Evolutionary conservation across 2,329 filamentous ascomycete genomes (phyloP).

Genomic region (Ilyonectria destructans): DNA sequence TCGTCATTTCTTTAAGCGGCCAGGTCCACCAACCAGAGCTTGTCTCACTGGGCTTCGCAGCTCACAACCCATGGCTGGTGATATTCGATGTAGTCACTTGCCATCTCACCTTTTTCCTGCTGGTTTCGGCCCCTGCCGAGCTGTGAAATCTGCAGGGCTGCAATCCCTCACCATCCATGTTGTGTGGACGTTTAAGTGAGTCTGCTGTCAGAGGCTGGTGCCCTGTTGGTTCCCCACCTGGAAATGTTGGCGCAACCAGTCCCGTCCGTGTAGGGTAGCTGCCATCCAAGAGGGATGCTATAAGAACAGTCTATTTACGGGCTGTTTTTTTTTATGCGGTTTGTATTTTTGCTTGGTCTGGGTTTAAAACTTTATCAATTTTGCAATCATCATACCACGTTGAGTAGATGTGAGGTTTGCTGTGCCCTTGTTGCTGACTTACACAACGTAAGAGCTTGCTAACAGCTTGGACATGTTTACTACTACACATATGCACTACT

Average conservation of each 20-base stretch:
- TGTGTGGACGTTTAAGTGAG: neutral
- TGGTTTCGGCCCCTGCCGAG: slow-evolving; percentile 20
- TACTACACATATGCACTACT: no score
- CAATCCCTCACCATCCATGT: neutral
- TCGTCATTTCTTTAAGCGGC: slow-evolving; percentile 35
- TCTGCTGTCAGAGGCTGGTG: neutral
- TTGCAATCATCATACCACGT: no score
- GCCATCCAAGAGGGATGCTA: neutral
- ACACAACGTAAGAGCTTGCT: no score
- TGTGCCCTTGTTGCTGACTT: no score
- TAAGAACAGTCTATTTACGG: neutral
- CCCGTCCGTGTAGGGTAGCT: neutral
- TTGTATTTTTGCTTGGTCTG: no score
- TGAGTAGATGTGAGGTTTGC: no score
- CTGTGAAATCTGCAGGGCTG: neutral
- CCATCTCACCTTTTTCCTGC: slow-evolving; percentile 1
- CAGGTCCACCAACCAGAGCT: slow-evolving; percentile 34
- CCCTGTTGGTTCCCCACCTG: neutral
- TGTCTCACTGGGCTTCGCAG: slow-evolving; percentile 16
- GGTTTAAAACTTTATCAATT: no score
- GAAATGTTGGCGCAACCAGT: neutral
- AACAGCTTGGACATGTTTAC: no score
- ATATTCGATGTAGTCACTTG: slow-evolving; percentile 7
- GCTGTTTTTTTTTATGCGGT: no score
- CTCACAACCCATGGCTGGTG: slow-evolving; percentile 18